phyloP scores from a whole-genome alignment of 192 early-diverging fungal genomes.

The Pilobolus umbonatus region DNA sequence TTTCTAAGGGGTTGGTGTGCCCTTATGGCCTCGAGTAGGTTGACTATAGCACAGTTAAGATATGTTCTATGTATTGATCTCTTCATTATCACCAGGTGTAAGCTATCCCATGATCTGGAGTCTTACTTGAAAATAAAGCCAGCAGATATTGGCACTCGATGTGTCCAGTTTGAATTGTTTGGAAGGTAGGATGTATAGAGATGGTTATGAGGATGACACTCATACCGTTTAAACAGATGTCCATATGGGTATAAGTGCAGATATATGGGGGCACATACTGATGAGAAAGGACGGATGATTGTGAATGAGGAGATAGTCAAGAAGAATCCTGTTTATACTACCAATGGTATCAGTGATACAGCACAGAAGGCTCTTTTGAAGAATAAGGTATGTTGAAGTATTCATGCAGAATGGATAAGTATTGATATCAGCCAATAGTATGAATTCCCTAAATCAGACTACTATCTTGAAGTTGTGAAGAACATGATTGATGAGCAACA shows the following conservation, averaged over 20 bases:
- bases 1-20: conserved; percentile 47
- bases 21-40: conserved; percentile 34
- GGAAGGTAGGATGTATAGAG: conserved; percentile 53
- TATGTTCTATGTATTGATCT: too few species aligned
- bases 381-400: neutral
- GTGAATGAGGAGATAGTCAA: conserved; percentile 46
- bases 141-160: conserved; percentile 67
- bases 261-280: conserved; percentile 50
- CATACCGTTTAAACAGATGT: conserved; percentile 33
- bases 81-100: conserved; percentile 53
- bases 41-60: neutral
- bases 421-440: conserved; percentile 33
- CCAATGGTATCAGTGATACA: conserved; percentile 17
- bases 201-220: neutral
- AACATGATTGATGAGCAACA: conserved; percentile 24
- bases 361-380: conserved; percentile 13
- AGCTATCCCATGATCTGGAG: conserved; percentile 73
- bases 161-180: conserved; percentile 64
- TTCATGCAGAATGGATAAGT: neutral
- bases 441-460: conserved; percentile 35
- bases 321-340: conserved; percentile 19
- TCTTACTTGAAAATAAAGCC: conserved; percentile 68
- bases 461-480: conserved; percentile 32
- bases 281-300: conserved; percentile 42
- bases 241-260: conserved; percentile 61